Evolutionary conservation across 2,329 filamentous ascomycete genomes (phyloP), one percentile per base, ranked within the genome.

Genomic region (Tolypocladium inflatum): DNA sequence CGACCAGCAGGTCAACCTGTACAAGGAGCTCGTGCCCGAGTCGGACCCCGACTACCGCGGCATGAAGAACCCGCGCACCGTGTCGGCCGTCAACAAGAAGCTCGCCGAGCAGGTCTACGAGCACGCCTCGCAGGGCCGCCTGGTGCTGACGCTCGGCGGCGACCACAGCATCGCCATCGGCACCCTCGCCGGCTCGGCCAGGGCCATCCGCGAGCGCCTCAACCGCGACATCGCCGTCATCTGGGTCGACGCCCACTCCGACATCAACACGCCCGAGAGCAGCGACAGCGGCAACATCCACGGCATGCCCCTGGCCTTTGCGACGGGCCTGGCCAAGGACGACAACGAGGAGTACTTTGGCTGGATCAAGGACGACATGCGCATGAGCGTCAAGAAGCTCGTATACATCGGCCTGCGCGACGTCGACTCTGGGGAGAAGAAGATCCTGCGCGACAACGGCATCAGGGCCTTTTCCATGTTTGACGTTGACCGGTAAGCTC

Each of bases 401-500:
- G 94, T 99, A 39, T 99, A 99, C 76, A 99, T 99, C 71, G 94
- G 92, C 38, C 80, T 99, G 67, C 82, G 94, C 48, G 94, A 97
- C 70, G 91, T 97, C 37, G 94, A 99, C 71, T 75, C 83, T n/a
- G 90, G 86, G 48, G 94, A 99, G 85, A 97, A 97, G 87, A 83
- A 86, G 76, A 90, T 97, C 61, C 78, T 99, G 63, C 82, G 87
- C 59, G 90, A 97, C 64, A 80, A 97, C 68, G 87, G 88, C 48
- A 94, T 99, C 78, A 93, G 90, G 79, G 93, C 93, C 4, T 99
- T 97, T 70, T 93, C 88, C 76, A 99, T 99, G 94, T 94, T 96
- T 71, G 94, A 99, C 71, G 89, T 99, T 73, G 94, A 99, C 74
- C 82, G 84, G 88, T 91, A 78, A 67, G 81, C 70, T 8, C 48